phyloP scores from a whole-genome alignment of 306 rosid genomes.

The Fragaria nilgerrensis region DNA sequence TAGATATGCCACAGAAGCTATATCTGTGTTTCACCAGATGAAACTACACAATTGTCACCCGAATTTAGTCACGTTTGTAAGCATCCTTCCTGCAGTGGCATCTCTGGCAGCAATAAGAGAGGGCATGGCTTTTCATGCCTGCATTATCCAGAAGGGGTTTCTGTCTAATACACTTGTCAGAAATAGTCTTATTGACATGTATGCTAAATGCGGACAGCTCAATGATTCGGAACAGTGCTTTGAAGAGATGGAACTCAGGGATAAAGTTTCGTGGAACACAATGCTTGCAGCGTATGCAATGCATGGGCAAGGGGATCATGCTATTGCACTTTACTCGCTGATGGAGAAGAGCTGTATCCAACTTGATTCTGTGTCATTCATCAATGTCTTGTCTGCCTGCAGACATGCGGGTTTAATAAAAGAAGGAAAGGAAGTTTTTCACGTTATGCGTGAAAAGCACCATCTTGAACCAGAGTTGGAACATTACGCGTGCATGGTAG shows the following conservation, averaged over 20 bases:
- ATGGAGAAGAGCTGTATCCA: constrained; percentile 47
- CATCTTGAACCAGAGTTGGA: constrained; percentile 50
- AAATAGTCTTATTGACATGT: constrained; percentile 63
- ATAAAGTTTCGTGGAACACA: constrained; percentile 60
- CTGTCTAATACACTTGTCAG: constrained; percentile 38
- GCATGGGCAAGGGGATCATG: constrained; percentile 58
- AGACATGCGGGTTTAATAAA: constrained; percentile 65
- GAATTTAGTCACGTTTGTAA: constrained; percentile 50
- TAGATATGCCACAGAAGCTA: constrained; percentile 42
- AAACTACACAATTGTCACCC: constrained; percentile 46
- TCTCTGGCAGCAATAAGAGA: constrained; percentile 45
- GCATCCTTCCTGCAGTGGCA: constrained; percentile 58
- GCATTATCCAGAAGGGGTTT: constrained; percentile 56
- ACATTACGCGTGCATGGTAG: constrained; percentile 77
- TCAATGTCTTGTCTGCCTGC: constrained; percentile 65
- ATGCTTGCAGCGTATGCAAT: constrained; percentile 68
- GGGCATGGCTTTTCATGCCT: constrained; percentile 64
- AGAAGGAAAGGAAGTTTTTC: constrained; percentile 51
- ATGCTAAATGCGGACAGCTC: constrained; percentile 68
- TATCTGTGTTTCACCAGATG: constrained; percentile 48
- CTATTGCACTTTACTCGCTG: constrained; percentile 48
- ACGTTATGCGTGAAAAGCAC: constrained; percentile 47
- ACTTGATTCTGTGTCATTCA: constrained; percentile 57
- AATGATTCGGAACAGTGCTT: constrained; percentile 56
- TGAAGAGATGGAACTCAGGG: constrained; percentile 56